phyloP scores from a whole-genome alignment of 129 eudicot genomes.

The Arctium lappa region DNA sequence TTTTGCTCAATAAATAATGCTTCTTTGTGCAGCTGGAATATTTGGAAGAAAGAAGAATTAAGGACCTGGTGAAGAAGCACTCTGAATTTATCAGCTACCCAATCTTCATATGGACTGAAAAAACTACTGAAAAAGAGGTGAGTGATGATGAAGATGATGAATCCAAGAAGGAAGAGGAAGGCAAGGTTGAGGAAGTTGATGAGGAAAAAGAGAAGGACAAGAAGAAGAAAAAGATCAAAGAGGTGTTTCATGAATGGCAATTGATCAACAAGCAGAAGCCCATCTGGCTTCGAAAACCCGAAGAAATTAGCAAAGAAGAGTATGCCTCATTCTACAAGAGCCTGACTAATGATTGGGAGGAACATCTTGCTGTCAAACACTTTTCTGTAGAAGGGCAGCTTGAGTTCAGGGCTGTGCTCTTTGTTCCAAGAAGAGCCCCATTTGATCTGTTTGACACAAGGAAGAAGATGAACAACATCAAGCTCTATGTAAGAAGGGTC shows the following conservation, averaged over 20 bases:
- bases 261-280: constrained; percentile 31
- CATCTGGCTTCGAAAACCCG: constrained; percentile 28
- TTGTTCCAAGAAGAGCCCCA: constrained; percentile 25
- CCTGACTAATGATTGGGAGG: constrained; percentile 25
- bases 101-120: constrained; percentile 24
- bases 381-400: constrained; percentile 27
- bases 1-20: not conserved
- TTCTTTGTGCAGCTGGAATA: not conserved
- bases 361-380: constrained; percentile 23
- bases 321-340: constrained; percentile 28
- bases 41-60: constrained; percentile 13
- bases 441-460: constrained; percentile 23
- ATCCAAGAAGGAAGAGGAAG: constrained; percentile 21
- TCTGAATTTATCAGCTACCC: constrained; percentile 30
- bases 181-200: constrained; percentile 9
- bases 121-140: constrained; percentile 24
- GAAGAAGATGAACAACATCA: constrained; percentile 30
- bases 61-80: constrained; percentile 28
- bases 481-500: constrained; percentile 26
- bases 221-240: constrained; percentile 28
- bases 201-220: constrained; percentile 19
- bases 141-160: constrained; percentile 30
- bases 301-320: constrained; percentile 26
- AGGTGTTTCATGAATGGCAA: constrained; percentile 24
- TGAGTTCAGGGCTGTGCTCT: constrained; percentile 24